Evolutionary conservation across 192 early-diverging fungal species (phyloP).

Genomic region (Blastocladiella britannica): DNA sequence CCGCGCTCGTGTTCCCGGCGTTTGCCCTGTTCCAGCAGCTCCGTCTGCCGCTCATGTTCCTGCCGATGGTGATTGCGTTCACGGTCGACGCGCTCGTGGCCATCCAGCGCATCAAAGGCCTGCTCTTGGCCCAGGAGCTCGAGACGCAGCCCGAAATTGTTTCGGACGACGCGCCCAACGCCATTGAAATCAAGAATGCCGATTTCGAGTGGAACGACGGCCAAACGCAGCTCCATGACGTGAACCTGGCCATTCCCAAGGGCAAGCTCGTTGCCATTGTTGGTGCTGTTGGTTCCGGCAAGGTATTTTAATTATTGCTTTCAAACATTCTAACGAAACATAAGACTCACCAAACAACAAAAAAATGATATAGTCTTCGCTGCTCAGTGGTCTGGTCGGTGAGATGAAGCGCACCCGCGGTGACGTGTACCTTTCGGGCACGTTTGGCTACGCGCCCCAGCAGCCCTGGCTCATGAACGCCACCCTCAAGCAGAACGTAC

Average conservation of each 20-base stretch:
- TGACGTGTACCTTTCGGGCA: neutral
- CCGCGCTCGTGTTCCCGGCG: neutral
- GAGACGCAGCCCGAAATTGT: neutral
- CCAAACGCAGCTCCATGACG: neutral
- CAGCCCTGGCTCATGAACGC: constrained; percentile 47
- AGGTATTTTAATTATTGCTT: no score
- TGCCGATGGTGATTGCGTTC: neutral
- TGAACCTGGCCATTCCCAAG: neutral
- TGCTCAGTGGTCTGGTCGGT: constrained; percentile 16
- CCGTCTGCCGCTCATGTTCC: neutral
- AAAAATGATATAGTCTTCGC: no score
- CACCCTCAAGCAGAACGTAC: constrained; percentile 52
- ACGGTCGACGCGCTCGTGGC: neutral
- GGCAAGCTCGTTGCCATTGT: neutral
- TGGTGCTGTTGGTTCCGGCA: neutral
- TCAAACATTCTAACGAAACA: no score
- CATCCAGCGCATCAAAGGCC: neutral
- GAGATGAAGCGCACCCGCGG: constrained; percentile 8
- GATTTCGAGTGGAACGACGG: neutral
- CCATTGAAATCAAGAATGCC: neutral
- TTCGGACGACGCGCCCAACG: neutral
- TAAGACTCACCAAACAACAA: no score
- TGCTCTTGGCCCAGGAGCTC: neutral
- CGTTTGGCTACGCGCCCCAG: neutral
- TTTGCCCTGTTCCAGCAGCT: neutral